Base-by-base conservation (phyloP, 164 flowering plant species). In the Malania oleifera region DNA sequence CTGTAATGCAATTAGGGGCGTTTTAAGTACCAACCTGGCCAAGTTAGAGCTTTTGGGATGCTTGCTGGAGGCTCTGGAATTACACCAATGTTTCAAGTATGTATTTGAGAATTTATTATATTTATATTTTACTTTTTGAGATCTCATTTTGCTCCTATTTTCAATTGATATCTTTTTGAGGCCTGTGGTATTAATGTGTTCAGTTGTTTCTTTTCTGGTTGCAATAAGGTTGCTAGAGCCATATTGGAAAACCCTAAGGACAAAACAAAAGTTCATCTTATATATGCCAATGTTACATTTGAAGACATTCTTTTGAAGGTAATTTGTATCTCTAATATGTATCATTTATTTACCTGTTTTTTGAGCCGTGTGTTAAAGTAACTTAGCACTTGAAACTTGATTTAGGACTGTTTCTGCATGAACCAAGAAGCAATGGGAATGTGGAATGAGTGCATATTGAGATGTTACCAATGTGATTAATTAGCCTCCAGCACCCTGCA, bases 31-130 rank as follows among this genome's bases (percentile, higher is more conserved):
- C 89, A 86, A 68, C 86, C 85, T 70, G 92, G 90, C 27, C 82
- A 87, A 74, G 90, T 90, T 65, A 80, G 85, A 73, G 95, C 92
- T 12, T 90, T 93, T 67, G 99, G 99, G 41, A 90, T 93, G 99
- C 79, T 88, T 78, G 97, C 99, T 62, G 99, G 99, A 59, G 99
- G 99, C 35, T 90, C 97, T 52, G 99, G 99, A 58, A 93, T 93
- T 43, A 93, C 99, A 52, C 99, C 99, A 40, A 93, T 93, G 97
- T 93, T 84, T 68, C 99, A 93, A 70, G 99, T 90, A 70, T 54
- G 66, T 54, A 0, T 43, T 19, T 59, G 26, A 37, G 24, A 17
- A 20, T 15, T 23, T 44, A 35, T 56, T 29, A 34, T 25, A 31
- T 6, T 23, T 18, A 8, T 26, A n/a, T 28, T 47, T 50, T 26